phyloP scores from a whole-genome alignment of 2,329 filamentous ascomycete species.

The Microsporum ferrugineum region DNA sequence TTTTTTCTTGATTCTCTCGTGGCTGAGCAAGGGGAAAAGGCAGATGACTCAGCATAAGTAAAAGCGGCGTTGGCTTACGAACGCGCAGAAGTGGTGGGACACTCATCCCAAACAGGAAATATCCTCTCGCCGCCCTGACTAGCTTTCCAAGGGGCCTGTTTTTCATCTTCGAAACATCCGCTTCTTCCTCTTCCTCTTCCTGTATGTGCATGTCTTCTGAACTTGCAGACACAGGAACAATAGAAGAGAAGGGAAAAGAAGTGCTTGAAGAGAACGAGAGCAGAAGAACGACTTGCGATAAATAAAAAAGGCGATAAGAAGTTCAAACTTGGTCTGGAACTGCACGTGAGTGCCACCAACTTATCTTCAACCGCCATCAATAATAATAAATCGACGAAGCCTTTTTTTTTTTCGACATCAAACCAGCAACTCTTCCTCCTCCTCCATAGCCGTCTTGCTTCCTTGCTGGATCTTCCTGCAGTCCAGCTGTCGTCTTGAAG shows the following conservation, averaged over 20 bases:
- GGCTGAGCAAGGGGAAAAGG: neutral
- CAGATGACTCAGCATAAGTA: neutral
- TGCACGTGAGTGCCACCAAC: slow-evolving; percentile 3
- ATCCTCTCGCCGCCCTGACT: neutral
- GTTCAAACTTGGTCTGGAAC: neutral
- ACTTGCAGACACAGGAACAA: neutral
- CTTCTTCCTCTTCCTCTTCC: neutral
- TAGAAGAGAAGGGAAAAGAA: neutral
- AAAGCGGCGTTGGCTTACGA: neutral
- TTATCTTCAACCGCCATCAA: neutral
- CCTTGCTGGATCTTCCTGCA: neutral
- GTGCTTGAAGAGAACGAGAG: neutral
- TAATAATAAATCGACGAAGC: neutral
- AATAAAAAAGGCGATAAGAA: neutral
- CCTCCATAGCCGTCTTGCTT: neutral
- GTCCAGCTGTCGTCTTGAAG: neutral
- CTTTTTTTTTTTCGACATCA: neutral
- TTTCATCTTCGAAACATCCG: neutral
- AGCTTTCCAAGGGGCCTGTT: neutral
- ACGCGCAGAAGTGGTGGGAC: neutral
- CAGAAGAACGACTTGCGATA: neutral
- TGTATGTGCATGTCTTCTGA: neutral
- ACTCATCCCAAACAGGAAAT: neutral
- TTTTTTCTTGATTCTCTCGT: neutral
- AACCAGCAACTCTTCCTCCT: neutral